Conservation (phyloP, 441 rosid species). For the Brassica hybrid region DNA sequence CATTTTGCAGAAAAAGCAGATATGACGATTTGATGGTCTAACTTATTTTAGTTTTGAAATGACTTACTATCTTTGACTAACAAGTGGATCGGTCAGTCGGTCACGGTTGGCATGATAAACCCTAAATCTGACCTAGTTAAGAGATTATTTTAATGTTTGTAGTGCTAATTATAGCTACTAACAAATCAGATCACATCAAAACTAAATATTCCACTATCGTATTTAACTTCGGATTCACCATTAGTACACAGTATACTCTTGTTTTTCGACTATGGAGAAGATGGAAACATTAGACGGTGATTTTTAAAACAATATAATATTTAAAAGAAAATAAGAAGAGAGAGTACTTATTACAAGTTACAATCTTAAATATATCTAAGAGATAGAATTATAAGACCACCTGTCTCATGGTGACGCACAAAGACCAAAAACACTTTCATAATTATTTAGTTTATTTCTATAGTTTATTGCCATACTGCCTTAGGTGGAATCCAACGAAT, state of each 20-base stretch:
- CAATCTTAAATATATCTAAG: constrained; percentile 31
- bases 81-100: constrained; percentile 35
- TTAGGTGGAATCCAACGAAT: constrained; percentile 46
- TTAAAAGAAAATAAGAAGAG: neutral
- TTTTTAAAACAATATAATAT: neutral
- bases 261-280: constrained; percentile 21
- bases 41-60: neutral
- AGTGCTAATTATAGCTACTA: constrained; percentile 16
- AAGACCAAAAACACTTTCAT: constrained; percentile 39
- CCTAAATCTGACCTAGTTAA: constrained; percentile 12
- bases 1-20: neutral
- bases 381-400: constrained; percentile 30
- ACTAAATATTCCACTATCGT: constrained; percentile 1
- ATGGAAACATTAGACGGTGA: neutral
- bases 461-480: constrained; percentile 41
- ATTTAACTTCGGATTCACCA: constrained; percentile 10
- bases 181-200: neutral
- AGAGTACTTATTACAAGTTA: neutral
- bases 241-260: neutral
- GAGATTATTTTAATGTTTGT: constrained; percentile 16
- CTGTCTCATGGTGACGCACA: constrained; percentile 51
- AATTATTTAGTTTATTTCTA: constrained; percentile 20
- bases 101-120: constrained; percentile 26
- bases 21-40: neutral
- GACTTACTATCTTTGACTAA: constrained; percentile 22